Conservation (phyloP, 306 rosid genomes). For the cucumber (Cucumis sativus) region DNA sequence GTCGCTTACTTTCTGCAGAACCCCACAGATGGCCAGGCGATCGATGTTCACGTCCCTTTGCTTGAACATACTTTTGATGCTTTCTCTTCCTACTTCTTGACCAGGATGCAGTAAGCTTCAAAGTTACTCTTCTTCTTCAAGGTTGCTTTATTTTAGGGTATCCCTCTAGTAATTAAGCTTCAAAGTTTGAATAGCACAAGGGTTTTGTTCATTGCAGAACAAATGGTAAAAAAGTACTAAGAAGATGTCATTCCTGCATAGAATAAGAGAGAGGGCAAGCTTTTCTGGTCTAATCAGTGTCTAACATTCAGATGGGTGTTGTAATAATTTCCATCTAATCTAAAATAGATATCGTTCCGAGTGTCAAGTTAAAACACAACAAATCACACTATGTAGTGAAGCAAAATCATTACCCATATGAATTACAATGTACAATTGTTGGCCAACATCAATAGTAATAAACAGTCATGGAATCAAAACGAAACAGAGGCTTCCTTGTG, state of each 20-base stretch:
- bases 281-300: background rate
- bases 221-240: background rate
- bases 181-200: background rate
- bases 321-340: background rate
- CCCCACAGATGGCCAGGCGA: slow-evolving; percentile 24
- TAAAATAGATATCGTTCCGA: background rate
- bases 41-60: slow-evolving; percentile 52
- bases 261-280: background rate
- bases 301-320: background rate
- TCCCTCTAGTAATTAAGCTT: background rate
- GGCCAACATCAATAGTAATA: background rate
- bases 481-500: background rate
- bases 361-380: background rate
- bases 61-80: slow-evolving; percentile 16
- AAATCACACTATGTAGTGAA: background rate
- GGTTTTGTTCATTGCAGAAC: background rate
- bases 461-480: slow-evolving; percentile 4
- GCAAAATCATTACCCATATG: slow-evolving; percentile 5
- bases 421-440: slow-evolving; percentile 13
- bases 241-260: background rate
- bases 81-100: slow-evolving; percentile 30
- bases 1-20: slow-evolving; percentile 50
- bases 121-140: background rate
- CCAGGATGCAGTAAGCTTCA: background rate
- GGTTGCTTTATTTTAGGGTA: background rate